Conservation (phyloP, 768 basidiomycete genomes). For the Mycena alexandri region DNA sequence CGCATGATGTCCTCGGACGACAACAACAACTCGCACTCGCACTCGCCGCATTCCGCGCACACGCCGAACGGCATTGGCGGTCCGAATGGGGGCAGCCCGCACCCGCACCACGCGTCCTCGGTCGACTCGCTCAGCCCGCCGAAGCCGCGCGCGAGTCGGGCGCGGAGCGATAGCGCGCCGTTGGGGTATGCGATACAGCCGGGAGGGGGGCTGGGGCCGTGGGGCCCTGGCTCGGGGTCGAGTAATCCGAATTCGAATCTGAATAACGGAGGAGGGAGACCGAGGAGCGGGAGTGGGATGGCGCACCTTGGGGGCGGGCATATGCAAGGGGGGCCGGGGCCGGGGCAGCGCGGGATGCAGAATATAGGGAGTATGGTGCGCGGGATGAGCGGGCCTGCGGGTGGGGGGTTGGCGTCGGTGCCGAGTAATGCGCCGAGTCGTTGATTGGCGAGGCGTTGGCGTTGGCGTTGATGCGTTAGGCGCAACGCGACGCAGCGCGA, state of each 20-base stretch:
- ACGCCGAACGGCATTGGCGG: conserved; percentile 14
- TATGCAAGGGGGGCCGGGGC: conserved; percentile 5
- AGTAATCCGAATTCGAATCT: conserved; percentile 36
- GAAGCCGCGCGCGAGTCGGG: conserved; percentile 60
- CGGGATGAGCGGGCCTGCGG: conserved; percentile 36
- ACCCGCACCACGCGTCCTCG: conserved; percentile 38
- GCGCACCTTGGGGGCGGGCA: conserved; percentile 43
- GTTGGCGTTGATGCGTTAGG: too few species aligned
- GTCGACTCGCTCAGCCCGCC: conserved; percentile 47
- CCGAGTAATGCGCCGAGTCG: conserved; percentile 40
- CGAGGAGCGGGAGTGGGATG: conserved; percentile 66
- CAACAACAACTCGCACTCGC: conserved; percentile 1
- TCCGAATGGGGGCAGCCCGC: conserved; percentile 27
- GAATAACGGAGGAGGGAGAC: conserved; percentile 45
- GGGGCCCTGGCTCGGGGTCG: conserved; percentile 46
- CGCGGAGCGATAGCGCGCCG: conserved; percentile 77
- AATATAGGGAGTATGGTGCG: conserved; percentile 55
- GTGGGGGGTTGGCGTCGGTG: conserved; percentile 49
- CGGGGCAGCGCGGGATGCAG: conserved; percentile 44
- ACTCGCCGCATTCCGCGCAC: conserved; percentile 30
- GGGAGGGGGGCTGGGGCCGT: conserved; percentile 41
- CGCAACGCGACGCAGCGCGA: too few species aligned
- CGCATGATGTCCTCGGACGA: conserved; percentile 58
- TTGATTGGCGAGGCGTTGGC: conserved; percentile 4
- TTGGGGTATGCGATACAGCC: conserved; percentile 61